Evolutionary conservation across 495 filamentous ascomycete genomes (phyloP), one percentile per base, ranked within the genome.

Genomic region (Xylaria grammica): DNA sequence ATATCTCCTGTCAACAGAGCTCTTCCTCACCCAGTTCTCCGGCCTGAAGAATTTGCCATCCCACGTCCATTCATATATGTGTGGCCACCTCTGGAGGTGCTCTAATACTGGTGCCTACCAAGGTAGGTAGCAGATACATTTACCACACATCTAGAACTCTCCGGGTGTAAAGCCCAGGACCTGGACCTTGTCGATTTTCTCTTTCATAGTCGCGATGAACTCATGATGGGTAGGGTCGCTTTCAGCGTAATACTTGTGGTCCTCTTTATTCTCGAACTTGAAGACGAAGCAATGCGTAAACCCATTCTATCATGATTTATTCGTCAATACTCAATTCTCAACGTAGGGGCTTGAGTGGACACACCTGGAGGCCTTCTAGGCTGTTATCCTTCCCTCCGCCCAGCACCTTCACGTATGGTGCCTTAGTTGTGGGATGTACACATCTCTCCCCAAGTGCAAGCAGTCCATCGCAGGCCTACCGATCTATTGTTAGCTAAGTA

Each of bases 371-470:
- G 11, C 85, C 87, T 70, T 90, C 89, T 0, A 77, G 74, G 26
- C 85, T 90, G 66, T 86, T 89, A 60, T 92, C 84, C 45, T 69
- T 73, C 0, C 89, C 89, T 3, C 87, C 89, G 0, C 79, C 81
- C 13, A 77, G 69, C 2, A 82, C 75, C 60, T 82, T 81, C 60
- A 92, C 79, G 63, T 91, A 91, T 1, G 80, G 82, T 56, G 79
- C 72, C 27, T 84, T 71, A 6, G 81, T 77, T 8, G 71, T 77
- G 11, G 84, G 84, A 60, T 85, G 82, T 10, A 81, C 22, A 74
- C 84, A 86, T 15, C 77, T 77, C 48, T 73, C 62, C 49, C 71
- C 69, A 11, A 82, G 66, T 22, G 70, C 70, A 26, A 80, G 59
- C 65, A 68, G 59, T 8, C 22, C 51, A n/a, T 63, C 53, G 62